These are phyloP conservation scores for Excoecaria cochinchinensis DNA, from an alignment of 345 rosid genomes.

Conservation along the genomic window DNA sequence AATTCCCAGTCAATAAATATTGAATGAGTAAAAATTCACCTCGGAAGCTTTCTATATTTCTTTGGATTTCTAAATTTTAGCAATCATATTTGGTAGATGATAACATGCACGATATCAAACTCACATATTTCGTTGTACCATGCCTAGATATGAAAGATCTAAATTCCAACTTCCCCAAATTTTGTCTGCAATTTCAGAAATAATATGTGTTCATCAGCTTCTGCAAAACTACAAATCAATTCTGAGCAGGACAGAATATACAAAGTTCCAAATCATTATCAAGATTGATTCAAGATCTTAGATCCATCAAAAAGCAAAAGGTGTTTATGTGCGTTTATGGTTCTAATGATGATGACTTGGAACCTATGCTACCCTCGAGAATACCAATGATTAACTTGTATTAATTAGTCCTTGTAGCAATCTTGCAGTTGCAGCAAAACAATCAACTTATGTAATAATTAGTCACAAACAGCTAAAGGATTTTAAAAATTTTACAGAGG, in stretches of 20 bases:
- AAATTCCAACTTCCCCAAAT: background rate
- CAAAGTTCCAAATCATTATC: background rate
- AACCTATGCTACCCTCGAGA: background rate
- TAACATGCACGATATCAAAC: background rate
- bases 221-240: background rate
- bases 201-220: background rate
- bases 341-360: background rate
- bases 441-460: background rate
- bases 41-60: background rate
- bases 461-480: background rate
- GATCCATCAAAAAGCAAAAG: background rate
- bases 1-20: background rate
- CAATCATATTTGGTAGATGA: background rate
- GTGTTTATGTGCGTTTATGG: background rate
- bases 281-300: background rate
- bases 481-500: background rate
- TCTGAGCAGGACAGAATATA: background rate
- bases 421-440: background rate
- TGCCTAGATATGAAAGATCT: background rate
- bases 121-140: background rate
- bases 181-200: background rate
- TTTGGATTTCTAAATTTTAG: background rate
- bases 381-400: background rate
- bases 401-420: background rate
- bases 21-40: background rate